Percentiles rank a stretch among this genome's conserved stretches.
Evolutionary conservation across 768 basidiomycete genomes (phyloP).

Genomic region (Boletus tylopilopsis): DNA sequence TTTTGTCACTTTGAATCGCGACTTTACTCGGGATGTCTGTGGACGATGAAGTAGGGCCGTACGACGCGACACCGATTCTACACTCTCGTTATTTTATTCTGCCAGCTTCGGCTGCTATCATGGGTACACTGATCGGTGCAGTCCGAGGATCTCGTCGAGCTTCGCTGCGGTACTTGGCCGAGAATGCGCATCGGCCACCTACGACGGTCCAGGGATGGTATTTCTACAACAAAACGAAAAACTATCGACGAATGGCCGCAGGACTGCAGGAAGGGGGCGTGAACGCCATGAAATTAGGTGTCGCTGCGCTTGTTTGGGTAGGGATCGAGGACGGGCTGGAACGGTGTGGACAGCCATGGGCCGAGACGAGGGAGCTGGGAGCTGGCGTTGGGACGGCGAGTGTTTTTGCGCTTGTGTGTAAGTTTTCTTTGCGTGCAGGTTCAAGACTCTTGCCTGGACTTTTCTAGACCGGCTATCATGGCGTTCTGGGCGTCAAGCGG

Average conservation of each 20-base stretch:
- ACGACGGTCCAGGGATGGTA: slow-evolving; percentile 90
- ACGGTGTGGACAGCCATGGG: slow-evolving; percentile 33
- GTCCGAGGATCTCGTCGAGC: slow-evolving; percentile 68
- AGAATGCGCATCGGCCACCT: slow-evolving; percentile 86
- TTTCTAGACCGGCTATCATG: slow-evolving; percentile 55
- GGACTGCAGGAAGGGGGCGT: slow-evolving; percentile 63
- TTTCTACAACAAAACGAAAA: slow-evolving; percentile 95
- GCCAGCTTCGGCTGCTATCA: slow-evolving; percentile 53
- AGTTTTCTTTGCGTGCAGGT: slow-evolving; percentile 27
- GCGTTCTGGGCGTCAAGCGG: slow-evolving; percentile 43
- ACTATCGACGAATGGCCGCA: slow-evolving; percentile 77
- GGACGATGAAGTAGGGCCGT: slow-evolving; percentile 11
- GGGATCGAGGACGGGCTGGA: slow-evolving; percentile 44
- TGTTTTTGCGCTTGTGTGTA: slow-evolving; percentile 54
- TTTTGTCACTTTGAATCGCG: neutral
- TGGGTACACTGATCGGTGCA: slow-evolving; percentile 68
- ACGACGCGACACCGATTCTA: slow-evolving; percentile 31
- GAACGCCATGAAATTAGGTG: slow-evolving; percentile 51
- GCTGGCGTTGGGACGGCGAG: slow-evolving; percentile 64
- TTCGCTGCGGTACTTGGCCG: slow-evolving; percentile 82
- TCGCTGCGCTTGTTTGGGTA: slow-evolving; percentile 46
- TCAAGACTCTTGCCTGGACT: neutral
- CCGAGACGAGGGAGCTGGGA: slow-evolving; percentile 49
- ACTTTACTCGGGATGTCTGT: slow-evolving; percentile 16
- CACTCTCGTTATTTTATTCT: slow-evolving; percentile 55